These are phyloP conservation scores for Aspergillus sp. DNA, from an alignment of 2,329 filamentous ascomycete genomes.

Conservation along the genomic window DNA sequence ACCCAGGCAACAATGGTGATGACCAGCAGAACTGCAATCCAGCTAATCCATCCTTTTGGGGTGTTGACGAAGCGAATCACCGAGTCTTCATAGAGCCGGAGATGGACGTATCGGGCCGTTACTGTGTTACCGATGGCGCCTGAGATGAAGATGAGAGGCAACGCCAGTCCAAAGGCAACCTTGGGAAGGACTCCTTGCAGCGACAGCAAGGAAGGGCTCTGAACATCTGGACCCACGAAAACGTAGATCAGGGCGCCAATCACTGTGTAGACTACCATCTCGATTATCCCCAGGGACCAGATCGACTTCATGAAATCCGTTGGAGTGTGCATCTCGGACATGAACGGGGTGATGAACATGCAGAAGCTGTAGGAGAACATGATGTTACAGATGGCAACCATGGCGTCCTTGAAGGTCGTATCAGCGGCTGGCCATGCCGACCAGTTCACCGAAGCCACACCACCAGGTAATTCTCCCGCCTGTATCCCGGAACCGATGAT, in stretches of 20 bases:
- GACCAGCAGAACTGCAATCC: slow-evolving; percentile 16
- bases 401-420: slow-evolving; percentile 18
- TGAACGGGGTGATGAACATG: slow-evolving; percentile 4
- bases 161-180: slow-evolving; percentile 23
- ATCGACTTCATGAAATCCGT: slow-evolving; percentile 4
- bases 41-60: slow-evolving; percentile 23
- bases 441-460: slow-evolving; percentile 21
- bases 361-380: slow-evolving; percentile 36
- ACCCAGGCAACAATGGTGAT: slow-evolving; percentile 77
- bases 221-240: slow-evolving; percentile 20
- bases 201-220: slow-evolving; percentile 23
- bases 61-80: slow-evolving; percentile 26
- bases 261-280: slow-evolving; percentile 7
- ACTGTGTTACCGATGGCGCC: slow-evolving; percentile 25
- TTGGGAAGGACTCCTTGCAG: slow-evolving; percentile 15
- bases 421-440: slow-evolving; percentile 14
- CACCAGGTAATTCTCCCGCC: slow-evolving; percentile 16
- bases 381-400: slow-evolving; percentile 24
- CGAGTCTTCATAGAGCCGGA: slow-evolving; percentile 20
- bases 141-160: slow-evolving; percentile 25
- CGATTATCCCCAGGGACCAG: slow-evolving; percentile 4
- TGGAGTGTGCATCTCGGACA: slow-evolving; percentile 9
- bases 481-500: slow-evolving; percentile 31
- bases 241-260: slow-evolving; percentile 17
- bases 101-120: slow-evolving; percentile 22